Conservation (phyloP, 1,139 yeast genomes). For the Saccharomyces hybrid region DNA sequence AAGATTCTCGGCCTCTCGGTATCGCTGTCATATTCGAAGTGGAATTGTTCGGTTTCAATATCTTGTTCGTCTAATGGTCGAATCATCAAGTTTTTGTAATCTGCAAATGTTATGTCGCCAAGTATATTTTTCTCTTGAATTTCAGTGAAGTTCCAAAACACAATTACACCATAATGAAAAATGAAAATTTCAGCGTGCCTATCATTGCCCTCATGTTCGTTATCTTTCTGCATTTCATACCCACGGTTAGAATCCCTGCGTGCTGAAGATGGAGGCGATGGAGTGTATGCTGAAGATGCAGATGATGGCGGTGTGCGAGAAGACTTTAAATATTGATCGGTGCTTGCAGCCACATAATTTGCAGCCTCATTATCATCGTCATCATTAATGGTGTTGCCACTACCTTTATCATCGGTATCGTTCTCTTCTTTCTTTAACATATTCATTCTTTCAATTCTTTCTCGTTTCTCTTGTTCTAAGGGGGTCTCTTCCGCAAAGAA, state of each 20-base stretch:
- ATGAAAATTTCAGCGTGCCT: slow-evolving; percentile 89
- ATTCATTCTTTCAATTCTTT: slow-evolving; percentile 13
- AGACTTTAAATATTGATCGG: background rate
- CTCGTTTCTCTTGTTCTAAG: slow-evolving; percentile 12
- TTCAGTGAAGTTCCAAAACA: slow-evolving; percentile 94
- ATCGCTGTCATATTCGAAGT: slow-evolving; percentile 78
- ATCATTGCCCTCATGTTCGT: slow-evolving; percentile 19
- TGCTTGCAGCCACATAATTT: background rate
- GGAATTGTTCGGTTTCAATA: slow-evolving; percentile 91
- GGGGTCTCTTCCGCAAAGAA: slow-evolving; percentile 40
- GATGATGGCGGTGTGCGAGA: background rate
- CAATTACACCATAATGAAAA: slow-evolving; percentile 87
- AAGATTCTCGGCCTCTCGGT: slow-evolving; percentile 82
- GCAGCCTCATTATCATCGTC: background rate
- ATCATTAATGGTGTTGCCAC: too few relatives aligned
- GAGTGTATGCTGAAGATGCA: background rate
- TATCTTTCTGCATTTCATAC: background rate
- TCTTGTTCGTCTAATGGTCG: slow-evolving; percentile 83
- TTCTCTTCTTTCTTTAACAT: background rate
- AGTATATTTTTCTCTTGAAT: slow-evolving; percentile 85
- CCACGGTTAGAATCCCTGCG: background rate
- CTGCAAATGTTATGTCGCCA: slow-evolving; percentile 75
- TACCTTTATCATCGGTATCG: background rate
- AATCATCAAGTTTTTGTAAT: slow-evolving; percentile 42
- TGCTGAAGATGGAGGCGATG: background rate